phyloP scores from a whole-genome alignment of 495 filamentous ascomycete genomes.

The Evernia prunastri region DNA sequence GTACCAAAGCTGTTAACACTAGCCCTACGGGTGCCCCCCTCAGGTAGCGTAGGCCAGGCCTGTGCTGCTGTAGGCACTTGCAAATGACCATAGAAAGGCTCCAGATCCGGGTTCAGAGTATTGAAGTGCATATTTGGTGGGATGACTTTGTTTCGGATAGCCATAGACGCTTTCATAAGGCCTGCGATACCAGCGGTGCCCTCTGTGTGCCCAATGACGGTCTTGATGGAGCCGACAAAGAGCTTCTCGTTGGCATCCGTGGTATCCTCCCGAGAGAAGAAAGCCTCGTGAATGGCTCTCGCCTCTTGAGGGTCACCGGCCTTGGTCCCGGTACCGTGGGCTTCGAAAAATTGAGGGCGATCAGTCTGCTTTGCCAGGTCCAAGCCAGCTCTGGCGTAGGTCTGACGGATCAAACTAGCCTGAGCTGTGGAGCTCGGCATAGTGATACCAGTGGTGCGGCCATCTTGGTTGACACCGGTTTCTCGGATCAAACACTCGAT shows the following conservation, averaged over 20 bases:
- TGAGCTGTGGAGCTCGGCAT: slow-evolving; percentile 35
- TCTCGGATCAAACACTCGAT: slow-evolving; percentile 37
- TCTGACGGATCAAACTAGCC: slow-evolving; percentile 30
- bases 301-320: slow-evolving; percentile 41
- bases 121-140: slow-evolving; percentile 54
- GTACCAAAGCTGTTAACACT: slow-evolving; percentile 31
- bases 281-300: slow-evolving; percentile 25
- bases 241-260: slow-evolving; percentile 28
- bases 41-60: slow-evolving; percentile 25
- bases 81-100: slow-evolving; percentile 16
- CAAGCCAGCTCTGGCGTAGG: slow-evolving; percentile 36
- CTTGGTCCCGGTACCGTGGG: slow-evolving; percentile 40
- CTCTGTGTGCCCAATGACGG: slow-evolving; percentile 48
- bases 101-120: slow-evolving; percentile 41
- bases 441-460: slow-evolving; percentile 34
- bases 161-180: slow-evolving; percentile 34
- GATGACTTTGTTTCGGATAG: slow-evolving; percentile 46
- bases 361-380: slow-evolving; percentile 28
- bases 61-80: slow-evolving; percentile 11
- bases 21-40: slow-evolving; percentile 20
- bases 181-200: slow-evolving; percentile 31
- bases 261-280: slow-evolving; percentile 4
- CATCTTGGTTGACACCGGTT: slow-evolving; percentile 38
- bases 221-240: slow-evolving; percentile 37
- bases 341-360: slow-evolving; percentile 37